A percentile compares a stretch with the other conserved stretches of the same genome.
These are phyloP conservation scores for Lactarius akahatsu DNA, from an alignment of 768 basidiomycete species.

Conservation along the genomic window DNA sequence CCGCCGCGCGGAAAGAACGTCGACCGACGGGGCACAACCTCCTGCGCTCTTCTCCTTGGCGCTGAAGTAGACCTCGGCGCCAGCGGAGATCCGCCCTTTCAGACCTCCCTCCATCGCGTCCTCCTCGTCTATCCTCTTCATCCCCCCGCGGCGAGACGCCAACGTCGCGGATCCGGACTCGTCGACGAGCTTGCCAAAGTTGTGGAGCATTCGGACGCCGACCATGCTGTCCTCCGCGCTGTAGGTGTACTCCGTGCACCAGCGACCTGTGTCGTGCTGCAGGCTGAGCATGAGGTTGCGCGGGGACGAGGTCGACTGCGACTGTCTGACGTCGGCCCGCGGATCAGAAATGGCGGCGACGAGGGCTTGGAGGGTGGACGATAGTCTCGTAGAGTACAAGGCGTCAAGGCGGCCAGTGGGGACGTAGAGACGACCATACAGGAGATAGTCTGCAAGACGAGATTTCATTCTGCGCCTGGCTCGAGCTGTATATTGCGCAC, in stretches of 20 bases:
- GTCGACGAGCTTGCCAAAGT: slow-evolving; percentile 74
- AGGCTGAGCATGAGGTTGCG: slow-evolving; percentile 80
- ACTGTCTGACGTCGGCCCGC: slow-evolving; percentile 47
- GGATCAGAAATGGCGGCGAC: slow-evolving; percentile 87
- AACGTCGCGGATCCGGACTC: slow-evolving; percentile 29
- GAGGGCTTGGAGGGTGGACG: slow-evolving; percentile 75
- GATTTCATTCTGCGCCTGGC: neutral
- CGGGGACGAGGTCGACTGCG: slow-evolving; percentile 42
- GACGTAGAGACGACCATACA: slow-evolving; percentile 90
- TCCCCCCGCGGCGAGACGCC: slow-evolving; percentile 31
- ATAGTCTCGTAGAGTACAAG: slow-evolving; percentile 78
- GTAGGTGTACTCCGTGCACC: slow-evolving; percentile 93
- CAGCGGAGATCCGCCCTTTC: slow-evolving; percentile 86
- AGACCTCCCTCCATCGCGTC: slow-evolving; percentile 90
- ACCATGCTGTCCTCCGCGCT: slow-evolving; percentile 94
- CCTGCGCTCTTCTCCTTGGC: slow-evolving; percentile 92
- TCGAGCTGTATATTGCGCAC: neutral
- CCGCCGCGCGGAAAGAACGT: neutral
- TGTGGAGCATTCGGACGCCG: slow-evolving; percentile 84
- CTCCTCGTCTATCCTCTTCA: slow-evolving; percentile 91
- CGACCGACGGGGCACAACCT: slow-evolving; percentile 49
- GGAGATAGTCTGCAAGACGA: slow-evolving; percentile 69
- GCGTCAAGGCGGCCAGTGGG: slow-evolving; percentile 89
- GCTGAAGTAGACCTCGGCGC: slow-evolving; percentile 92
- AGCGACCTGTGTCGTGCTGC: slow-evolving; percentile 90